Percentiles rank a stretch among this genome's conserved stretches.
phyloP scores from a whole-genome alignment of 1,139 yeast species.

The Pichia inconspicua region DNA sequence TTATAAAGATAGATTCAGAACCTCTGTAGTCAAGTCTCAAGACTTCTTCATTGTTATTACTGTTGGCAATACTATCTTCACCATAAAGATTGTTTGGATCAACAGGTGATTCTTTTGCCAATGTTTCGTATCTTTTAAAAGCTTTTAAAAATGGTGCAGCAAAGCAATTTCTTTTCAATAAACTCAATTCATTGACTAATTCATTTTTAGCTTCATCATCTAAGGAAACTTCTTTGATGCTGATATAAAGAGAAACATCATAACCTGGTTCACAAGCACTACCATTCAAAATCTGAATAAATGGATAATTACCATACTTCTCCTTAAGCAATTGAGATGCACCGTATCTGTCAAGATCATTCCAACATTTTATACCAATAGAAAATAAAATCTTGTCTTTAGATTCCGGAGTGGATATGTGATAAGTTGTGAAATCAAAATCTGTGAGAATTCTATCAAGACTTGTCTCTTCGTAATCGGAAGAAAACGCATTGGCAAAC shows the following conservation, averaged over 20 bases:
- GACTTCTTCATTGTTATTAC: slow-evolving; percentile 45
- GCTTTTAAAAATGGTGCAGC: slow-evolving; percentile 93
- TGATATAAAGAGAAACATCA: slow-evolving; percentile 69
- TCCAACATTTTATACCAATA: slow-evolving; percentile 68
- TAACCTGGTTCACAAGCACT: slow-evolving; percentile 62
- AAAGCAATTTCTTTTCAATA: slow-evolving; percentile 77
- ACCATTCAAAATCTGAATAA: slow-evolving; percentile 26
- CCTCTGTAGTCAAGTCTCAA: slow-evolving; percentile 84
- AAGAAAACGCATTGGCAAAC: slow-evolving; percentile 33
- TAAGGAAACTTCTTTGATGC: slow-evolving; percentile 36
- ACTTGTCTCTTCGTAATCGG: slow-evolving; percentile 40
- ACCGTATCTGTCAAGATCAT: slow-evolving; percentile 63
- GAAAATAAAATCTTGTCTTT: slow-evolving; percentile 62
- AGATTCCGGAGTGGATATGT: slow-evolving; percentile 73
- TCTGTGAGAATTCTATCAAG: slow-evolving; percentile 88
- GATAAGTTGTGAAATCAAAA: slow-evolving; percentile 92
- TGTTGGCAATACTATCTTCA: slow-evolving; percentile 38
- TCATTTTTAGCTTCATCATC: slow-evolving; percentile 38
- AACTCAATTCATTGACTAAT: slow-evolving; percentile 44
- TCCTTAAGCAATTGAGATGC: slow-evolving; percentile 38
- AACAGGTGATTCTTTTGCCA: slow-evolving; percentile 46
- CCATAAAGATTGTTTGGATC: slow-evolving; percentile 33
- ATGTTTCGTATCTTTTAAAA: slow-evolving; percentile 65
- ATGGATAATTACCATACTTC: slow-evolving; percentile 33
- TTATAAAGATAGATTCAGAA: slow-evolving; percentile 82